These are phyloP conservation scores for Leishmania braziliensis DNA, from an alignment of 208 protist genomes.

Conservation along the genomic window DNA sequence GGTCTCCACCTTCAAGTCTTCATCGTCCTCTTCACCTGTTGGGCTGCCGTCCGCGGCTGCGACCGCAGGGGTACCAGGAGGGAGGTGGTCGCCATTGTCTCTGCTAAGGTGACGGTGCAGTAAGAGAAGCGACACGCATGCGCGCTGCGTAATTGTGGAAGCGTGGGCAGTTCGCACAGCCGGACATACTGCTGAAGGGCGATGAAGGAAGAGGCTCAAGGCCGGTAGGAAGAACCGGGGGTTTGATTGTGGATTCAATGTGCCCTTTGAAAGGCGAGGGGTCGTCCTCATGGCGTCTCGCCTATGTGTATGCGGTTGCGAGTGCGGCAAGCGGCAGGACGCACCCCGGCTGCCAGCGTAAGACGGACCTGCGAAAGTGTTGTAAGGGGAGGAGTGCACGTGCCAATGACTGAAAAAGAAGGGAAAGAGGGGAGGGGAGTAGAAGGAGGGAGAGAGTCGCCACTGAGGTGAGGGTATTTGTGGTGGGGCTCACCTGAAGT, in stretches of 20 bases:
- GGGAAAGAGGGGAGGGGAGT: not conserved
- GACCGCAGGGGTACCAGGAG: not conserved
- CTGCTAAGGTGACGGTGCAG: not conserved
- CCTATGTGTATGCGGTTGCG: not conserved
- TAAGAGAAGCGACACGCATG: not conserved
- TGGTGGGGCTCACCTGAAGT: not conserved
- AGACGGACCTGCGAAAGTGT: not conserved
- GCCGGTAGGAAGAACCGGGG: not conserved
- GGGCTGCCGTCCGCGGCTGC: not conserved
- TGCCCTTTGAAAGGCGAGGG: not conserved
- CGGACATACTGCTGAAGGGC: not conserved
- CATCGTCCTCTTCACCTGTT: conserved; percentile 3
- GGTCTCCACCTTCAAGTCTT: conserved; percentile 13
- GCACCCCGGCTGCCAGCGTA: not conserved
- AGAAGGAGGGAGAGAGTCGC: not conserved
- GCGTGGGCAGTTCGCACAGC: not conserved
- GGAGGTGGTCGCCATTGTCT: not conserved
- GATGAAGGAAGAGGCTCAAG: not conserved
- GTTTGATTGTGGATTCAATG: not conserved
- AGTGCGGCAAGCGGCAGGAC: not conserved
- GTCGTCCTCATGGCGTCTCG: not conserved
- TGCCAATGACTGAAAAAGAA: not conserved
- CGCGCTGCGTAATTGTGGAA: not conserved
- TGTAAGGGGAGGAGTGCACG: not conserved
- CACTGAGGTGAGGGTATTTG: not conserved